Base-by-base conservation (phyloP, 2,329 filamentous ascomycete genomes). In the Dryadomyces sulphureus region DNA sequence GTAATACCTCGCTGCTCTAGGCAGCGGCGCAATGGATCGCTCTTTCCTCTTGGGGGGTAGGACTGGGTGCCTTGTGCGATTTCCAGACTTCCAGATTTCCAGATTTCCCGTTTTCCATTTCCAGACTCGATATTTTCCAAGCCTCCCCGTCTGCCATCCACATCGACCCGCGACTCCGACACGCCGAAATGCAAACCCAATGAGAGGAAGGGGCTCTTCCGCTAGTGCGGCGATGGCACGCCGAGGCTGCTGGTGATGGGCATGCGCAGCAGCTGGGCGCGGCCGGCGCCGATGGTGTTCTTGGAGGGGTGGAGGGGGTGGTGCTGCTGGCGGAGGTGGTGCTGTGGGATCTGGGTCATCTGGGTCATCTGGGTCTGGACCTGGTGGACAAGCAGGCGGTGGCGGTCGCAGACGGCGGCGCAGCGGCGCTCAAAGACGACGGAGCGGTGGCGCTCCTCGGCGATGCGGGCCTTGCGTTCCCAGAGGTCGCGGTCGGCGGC, bases 391-490 rank as follows among this genome's bases (percentile, higher is more conserved):
- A n/a, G n/a, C n/a, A n/a, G n/a, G n/a, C n/a, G 45, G 7, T 43
- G 24, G 3, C 39, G 36, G 9, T 34, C 35, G 8, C 67, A 57
- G 3, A 72, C 71, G 49, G 72, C 66, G 36, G 60, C 60, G 38
- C 73, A 64, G 50, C 57, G 66, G 45, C 55, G 49, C 55, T 77
- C 73, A 53, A 78, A 78, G 1, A 57, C 48, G 7, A 62, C 61
- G 45, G 70, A 75, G 42, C 68, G 65, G 48, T 68, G 64, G 25
- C 70, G 60, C 57, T 78, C 74, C 25, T 57, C 54, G 14, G 65
- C 63, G 34, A 73, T 60, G 40, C 60, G 55, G n/a, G 48, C 54
- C 52, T 59, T 54, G 20, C 74, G 66, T 47, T 64, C 58, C 7
- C 62, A 56, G 17, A 65, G 57, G 36, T 78, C 73, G 9, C 58